phyloP scores from a whole-genome alignment of 2,329 filamentous ascomycete genomes.

The Zymoseptoria ardabiliae region DNA sequence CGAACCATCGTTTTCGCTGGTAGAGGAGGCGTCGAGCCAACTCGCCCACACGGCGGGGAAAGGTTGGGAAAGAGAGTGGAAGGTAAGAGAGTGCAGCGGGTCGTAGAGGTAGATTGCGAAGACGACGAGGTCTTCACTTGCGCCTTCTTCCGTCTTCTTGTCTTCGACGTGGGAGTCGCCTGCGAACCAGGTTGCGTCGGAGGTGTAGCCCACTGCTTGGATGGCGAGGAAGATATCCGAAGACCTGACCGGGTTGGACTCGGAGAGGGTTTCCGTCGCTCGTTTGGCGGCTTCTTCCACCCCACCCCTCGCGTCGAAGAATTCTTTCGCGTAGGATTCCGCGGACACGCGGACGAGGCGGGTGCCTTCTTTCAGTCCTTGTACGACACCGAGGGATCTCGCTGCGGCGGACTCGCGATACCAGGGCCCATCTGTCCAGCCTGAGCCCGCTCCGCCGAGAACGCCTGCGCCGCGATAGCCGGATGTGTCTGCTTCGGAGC shows the following conservation, averaged over 20 bases:
- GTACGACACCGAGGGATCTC: constrained; percentile 71
- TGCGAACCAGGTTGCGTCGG: constrained; percentile 61
- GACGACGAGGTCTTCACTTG: constrained; percentile 54
- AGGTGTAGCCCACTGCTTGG: constrained; percentile 68
- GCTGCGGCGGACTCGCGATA: constrained; percentile 63
- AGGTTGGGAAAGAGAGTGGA: constrained; percentile 72
- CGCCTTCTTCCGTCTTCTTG: constrained; percentile 31
- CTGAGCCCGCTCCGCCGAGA: constrained; percentile 41
- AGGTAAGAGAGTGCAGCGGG: constrained; percentile 84
- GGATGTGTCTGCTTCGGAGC: constrained; percentile 46
- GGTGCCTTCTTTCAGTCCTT: constrained; percentile 75
- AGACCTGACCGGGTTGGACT: constrained; percentile 81
- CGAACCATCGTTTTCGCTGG: constrained; percentile 34
- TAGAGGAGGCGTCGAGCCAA: constrained; percentile 72
- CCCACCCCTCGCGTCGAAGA: constrained; percentile 70
- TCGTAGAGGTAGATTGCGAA: constrained; percentile 79
- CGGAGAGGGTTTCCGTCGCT: constrained; percentile 70
- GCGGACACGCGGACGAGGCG: constrained; percentile 86
- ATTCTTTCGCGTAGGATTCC: constrained; percentile 79
- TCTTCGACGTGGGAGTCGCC: constrained; percentile 33
- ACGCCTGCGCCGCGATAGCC: constrained; percentile 44
- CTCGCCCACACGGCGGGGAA: constrained; percentile 79
- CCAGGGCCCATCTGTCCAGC: constrained; percentile 95
- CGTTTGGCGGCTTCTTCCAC: constrained; percentile 72
- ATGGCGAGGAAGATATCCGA: constrained; percentile 95